Percentiles rank a stretch among this genome's conserved stretches.
Conservation (phyloP, 495 filamentous ascomycete species). For the Cercophora sp. region DNA sequence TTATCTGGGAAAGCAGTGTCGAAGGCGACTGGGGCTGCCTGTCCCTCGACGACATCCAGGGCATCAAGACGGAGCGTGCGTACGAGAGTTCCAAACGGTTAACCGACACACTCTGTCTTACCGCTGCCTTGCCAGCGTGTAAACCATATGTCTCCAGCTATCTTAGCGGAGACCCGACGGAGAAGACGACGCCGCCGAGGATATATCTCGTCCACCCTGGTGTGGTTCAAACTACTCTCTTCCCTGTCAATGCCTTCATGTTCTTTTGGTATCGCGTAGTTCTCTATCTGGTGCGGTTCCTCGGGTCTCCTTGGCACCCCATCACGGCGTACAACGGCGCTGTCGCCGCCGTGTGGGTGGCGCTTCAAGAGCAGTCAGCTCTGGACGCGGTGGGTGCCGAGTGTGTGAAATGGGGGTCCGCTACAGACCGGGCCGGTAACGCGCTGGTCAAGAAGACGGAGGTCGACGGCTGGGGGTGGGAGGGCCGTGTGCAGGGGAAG, state of each 20-base stretch:
- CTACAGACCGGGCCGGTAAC: constrained; percentile 53
- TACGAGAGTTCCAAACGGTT: constrained; percentile 87
- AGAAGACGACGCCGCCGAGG: constrained; percentile 38
- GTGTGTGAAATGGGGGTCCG: constrained; percentile 80
- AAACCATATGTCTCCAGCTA: constrained; percentile 48
- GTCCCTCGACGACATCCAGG: constrained; percentile 70
- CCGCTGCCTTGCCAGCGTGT: constrained; percentile 62
- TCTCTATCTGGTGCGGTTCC: constrained; percentile 69
- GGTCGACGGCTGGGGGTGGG: constrained; percentile 80
- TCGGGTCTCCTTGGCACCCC: constrained; percentile 86
- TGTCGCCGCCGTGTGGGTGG: constrained; percentile 70
- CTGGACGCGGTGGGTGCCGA: constrained; percentile 57
- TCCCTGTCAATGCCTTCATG: constrained; percentile 64
- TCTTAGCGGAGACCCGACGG: constrained; percentile 19
- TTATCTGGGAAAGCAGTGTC: constrained; percentile 82
- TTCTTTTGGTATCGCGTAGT: constrained; percentile 51
- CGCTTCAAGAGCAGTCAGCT: constrained; percentile 60
- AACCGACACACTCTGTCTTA: constrained; percentile 77
- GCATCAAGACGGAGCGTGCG: constrained; percentile 51
- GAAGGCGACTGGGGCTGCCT: constrained; percentile 60
- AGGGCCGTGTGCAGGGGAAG: constrained; percentile 59
- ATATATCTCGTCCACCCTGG: constrained; percentile 84
- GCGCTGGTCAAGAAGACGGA: constrained; percentile 66
- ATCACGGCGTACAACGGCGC: constrained; percentile 74
- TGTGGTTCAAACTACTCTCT: constrained; percentile 73